Evolutionary conservation across 78 protist species (phyloP), one percentile per base, ranked within the genome.

Genomic region (Capsaspora owczarzaki): DNA sequence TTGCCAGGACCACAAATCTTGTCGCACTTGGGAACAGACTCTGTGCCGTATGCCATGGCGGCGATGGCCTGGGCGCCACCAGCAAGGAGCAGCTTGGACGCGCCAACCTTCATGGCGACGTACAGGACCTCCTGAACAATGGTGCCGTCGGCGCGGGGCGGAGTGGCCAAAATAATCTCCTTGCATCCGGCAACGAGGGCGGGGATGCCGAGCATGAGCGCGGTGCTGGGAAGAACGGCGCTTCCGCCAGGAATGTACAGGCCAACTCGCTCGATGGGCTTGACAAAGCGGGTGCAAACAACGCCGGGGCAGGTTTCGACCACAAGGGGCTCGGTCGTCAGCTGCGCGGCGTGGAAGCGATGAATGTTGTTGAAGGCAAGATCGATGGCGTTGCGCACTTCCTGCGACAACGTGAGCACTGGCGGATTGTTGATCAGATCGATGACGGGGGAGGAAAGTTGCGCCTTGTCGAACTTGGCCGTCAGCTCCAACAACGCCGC

Each of bases 41-140:
- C 86, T 10, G 89, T 71, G 69, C 91, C 95, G 66, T 82, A 82
- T n/a, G 95, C 91, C n/a, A 92, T 23, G 8, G 90, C 88, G 1
- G 87, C 91, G 61, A 92, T 83, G 42, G 93, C 95, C 70, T 89
- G 93, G 23, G 93, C 95, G 12, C 95, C 95, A 37, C 95, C 92
- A 20, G 80, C 83, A 0, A 1, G 33, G 40, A 81, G 37, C 4
- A 86, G 33, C 20, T 47, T 0, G 40, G 47, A n/a, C 25, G 53
- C 63, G 29, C 79, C 75, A 1, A 81, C 85, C 51, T 51, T 5
- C 27, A 37, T n/a, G 6, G 86, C 86, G 1, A 82, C 51, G 68
- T 82, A 82, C 46, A 40, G 68, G 23, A 81, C 61, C 38, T 81
- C 85, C 38, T 70, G 60, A 0, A 51, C 47, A 27, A 82, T 27